phyloP scores from a whole-genome alignment of 2,329 filamentous ascomycete genomes.

The Colletotrichum gloeosporioides region DNA sequence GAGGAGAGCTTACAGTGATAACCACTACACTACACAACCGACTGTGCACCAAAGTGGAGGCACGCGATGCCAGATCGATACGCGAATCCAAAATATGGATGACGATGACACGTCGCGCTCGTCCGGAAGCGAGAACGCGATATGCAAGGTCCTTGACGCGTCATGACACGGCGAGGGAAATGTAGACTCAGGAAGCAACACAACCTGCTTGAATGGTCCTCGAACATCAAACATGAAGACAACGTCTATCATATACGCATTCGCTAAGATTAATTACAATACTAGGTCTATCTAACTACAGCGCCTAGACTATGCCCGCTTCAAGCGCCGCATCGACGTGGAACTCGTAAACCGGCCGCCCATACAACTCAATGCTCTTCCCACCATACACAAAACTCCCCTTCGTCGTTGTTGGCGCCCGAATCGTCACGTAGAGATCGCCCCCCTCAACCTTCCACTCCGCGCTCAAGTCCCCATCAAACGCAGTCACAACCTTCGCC shows the following conservation, averaged over 20 bases:
- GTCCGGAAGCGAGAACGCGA: neutral
- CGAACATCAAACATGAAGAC: fast-evolving
- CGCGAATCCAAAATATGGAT: conserved; percentile 6
- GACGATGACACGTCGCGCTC: neutral
- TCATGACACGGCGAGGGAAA: neutral
- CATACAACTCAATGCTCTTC: conserved; percentile 1
- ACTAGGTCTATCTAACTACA: neutral
- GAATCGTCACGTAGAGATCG: conserved; percentile 9
- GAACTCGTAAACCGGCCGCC: conserved; percentile 4
- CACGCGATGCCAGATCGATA: neutral
- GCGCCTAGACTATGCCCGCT: neutral
- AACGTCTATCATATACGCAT: neutral
- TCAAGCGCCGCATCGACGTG: conserved; percentile 1
- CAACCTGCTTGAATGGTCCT: neutral
- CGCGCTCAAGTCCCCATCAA: conserved; percentile 24
- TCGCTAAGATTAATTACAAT: neutral
- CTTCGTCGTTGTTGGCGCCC: conserved; percentile 12
- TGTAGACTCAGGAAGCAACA: no score
- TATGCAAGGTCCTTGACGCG: neutral
- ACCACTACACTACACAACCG: conserved; percentile 22
- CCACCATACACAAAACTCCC: conserved; percentile 16
- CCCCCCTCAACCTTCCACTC: conserved; percentile 23
- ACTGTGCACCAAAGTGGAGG: neutral
- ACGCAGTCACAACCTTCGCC: conserved; percentile 30
- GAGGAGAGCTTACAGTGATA: conserved; percentile 13